phyloP scores from a whole-genome alignment of 202 grass and related monocot genomes.

The Schoenoplectus triqueter region DNA sequence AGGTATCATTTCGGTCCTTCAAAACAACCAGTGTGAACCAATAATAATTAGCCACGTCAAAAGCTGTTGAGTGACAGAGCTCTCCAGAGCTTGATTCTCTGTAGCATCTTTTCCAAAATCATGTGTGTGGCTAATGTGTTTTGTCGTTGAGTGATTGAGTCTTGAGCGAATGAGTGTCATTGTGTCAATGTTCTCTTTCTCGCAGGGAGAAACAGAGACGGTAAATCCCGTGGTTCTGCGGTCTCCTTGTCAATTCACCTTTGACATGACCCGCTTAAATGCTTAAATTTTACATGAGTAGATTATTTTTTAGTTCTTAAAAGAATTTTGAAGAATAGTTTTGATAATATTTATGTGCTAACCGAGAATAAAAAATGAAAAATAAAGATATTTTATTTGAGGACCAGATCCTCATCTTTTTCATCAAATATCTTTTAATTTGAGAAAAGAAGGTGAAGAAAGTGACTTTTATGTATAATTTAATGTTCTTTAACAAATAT shows the following conservation, averaged over 20 bases:
- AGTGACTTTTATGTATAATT: too few species aligned
- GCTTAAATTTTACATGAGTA: neutral
- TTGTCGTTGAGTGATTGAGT: neutral
- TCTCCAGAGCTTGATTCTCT: neutral
- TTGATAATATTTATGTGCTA: neutral
- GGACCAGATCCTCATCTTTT: too few species aligned
- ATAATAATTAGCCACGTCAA: neutral
- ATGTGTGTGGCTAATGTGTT: neutral
- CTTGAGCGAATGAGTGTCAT: neutral
- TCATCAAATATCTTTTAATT: too few species aligned
- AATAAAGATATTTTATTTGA: too few species aligned
- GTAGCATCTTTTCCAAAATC: neutral
- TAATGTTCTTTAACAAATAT: too few species aligned
- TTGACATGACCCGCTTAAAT: too few species aligned
- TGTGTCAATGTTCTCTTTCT: neutral
- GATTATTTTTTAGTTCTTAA: neutral
- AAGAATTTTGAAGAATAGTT: neutral
- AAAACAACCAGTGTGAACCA: slow-evolving; percentile 13
- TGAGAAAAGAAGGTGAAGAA: too few species aligned
- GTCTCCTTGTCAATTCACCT: neutral
- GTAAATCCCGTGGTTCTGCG: neutral
- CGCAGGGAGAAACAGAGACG: neutral
- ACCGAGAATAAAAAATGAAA: neutral
- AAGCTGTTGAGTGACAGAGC: neutral
- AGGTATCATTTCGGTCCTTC: neutral